These are phyloP conservation scores for Phylloporus arenicola DNA, from an alignment of 768 basidiomycete genomes.

Conservation along the genomic window DNA sequence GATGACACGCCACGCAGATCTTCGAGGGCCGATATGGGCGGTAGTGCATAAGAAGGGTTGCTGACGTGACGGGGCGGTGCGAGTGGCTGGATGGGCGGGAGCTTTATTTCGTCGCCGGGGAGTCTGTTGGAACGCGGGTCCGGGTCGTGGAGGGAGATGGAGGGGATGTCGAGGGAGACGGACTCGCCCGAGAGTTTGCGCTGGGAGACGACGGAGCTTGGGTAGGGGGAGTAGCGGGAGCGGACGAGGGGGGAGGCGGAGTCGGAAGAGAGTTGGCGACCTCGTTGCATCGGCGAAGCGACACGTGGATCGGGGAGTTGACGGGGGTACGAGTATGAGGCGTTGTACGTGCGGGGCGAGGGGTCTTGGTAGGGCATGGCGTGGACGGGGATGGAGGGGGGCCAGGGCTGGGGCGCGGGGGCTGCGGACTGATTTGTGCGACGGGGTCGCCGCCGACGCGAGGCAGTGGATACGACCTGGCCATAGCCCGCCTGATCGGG, in stretches of 20 bases:
- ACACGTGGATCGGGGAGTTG: conserved; percentile 27
- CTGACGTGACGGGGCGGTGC: conserved; percentile 23
- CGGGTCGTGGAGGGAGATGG: conserved; percentile 31
- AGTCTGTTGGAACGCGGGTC: conserved; percentile 25
- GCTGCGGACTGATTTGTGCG: conserved; percentile 42
- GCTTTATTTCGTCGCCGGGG: conserved; percentile 33
- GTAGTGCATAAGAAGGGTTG: conserved; percentile 48
- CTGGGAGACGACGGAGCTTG: conserved; percentile 23
- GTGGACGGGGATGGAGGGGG: conserved; percentile 36
- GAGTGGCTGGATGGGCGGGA: conserved; percentile 40
- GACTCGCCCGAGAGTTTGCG: conserved; percentile 26
- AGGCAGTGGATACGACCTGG: conserved; percentile 62
- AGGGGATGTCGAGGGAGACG: conserved; percentile 32
- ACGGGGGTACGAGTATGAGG: conserved; percentile 27
- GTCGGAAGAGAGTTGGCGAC: conserved; percentile 22
- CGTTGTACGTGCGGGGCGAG: conserved; percentile 23
- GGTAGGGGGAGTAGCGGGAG: conserved; percentile 45
- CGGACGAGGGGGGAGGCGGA: conserved; percentile 23
- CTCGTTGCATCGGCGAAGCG: conserved; percentile 29
- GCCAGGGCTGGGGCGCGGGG: conserved; percentile 40
- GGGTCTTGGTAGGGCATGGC: conserved; percentile 20
- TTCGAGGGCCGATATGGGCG: conserved; percentile 67
- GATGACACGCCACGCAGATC: conserved; percentile 48
- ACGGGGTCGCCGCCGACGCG: conserved; percentile 57
- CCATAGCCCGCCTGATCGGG: conserved; percentile 86